Evolutionary conservation across 257 asterid genomes (phyloP).

Genomic region (Solanum chiquidenum): DNA sequence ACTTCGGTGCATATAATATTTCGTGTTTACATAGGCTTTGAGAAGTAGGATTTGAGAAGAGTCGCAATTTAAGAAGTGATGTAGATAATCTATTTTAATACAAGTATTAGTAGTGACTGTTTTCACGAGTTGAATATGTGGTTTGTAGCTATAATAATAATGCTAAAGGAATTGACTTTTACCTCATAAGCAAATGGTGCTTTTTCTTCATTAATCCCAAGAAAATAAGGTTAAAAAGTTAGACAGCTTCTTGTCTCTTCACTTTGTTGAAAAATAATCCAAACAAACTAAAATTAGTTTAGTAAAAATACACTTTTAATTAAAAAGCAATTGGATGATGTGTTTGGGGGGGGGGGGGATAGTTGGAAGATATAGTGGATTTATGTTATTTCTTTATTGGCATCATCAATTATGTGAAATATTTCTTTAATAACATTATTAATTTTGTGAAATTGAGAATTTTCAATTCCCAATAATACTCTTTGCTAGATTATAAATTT

Average conservation of each 20-base stretch:
- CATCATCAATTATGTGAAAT: neutral
- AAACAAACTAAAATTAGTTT: neutral
- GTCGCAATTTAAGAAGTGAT: no score
- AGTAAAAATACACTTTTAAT: neutral
- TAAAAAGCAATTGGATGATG: neutral
- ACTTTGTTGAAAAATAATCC: neutral
- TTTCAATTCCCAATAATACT: neutral
- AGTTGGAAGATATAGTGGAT: neutral
- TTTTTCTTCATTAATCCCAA: neutral
- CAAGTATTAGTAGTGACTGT: fast-evolving
- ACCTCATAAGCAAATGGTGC: neutral
- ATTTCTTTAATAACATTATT: neutral
- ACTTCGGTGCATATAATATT: neutral
- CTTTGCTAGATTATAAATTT: neutral
- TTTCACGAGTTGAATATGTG: fast-evolving
- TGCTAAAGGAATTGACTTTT: neutral
- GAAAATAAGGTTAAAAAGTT: neutral
- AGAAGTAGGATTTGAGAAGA: neutral
- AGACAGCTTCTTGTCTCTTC: neutral
- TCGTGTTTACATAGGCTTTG: no score
- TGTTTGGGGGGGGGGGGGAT: neutral
- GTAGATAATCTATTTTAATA: neutral
- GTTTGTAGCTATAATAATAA: neutral
- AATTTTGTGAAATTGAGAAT: neutral
- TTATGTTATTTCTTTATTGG: neutral